These are phyloP conservation scores for Bremia lactucae DNA, from an alignment of 352 stramenopile species.

Conservation along the genomic window DNA sequence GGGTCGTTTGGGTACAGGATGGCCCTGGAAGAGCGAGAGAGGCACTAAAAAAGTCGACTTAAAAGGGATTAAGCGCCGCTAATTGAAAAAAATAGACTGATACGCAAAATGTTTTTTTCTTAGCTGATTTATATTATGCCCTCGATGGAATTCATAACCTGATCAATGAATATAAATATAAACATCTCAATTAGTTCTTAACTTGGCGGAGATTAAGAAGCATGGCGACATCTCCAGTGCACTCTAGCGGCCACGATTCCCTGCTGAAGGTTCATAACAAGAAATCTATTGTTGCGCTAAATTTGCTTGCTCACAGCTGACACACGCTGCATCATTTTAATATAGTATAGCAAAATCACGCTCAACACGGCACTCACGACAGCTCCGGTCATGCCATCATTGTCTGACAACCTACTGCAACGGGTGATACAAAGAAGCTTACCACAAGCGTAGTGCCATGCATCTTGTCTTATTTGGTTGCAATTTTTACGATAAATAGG, in stretches of 20 bases:
- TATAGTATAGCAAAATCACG: slow-evolving; percentile 39
- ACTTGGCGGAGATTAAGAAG: too few species aligned
- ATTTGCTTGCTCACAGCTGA: too few species aligned
- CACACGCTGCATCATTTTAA: background rate
- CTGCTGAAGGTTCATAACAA: slow-evolving; percentile 20
- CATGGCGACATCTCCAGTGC: slow-evolving; percentile 27
- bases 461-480: background rate
- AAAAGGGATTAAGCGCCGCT: slow-evolving; percentile 40
- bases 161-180: too few species aligned
- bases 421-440: slow-evolving; percentile 16
- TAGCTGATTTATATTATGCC: background rate
- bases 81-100: background rate
- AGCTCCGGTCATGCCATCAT: slow-evolving; percentile 23
- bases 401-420: slow-evolving; percentile 54
- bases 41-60: slow-evolving; percentile 39
- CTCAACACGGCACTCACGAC: slow-evolving; percentile 46
- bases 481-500: slow-evolving; percentile 13
- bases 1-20: slow-evolving; percentile 43
- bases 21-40: slow-evolving; percentile 54
- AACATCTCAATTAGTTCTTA: too few species aligned
- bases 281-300: background rate
- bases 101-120: background rate
- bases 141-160: too few species aligned
- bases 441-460: background rate
- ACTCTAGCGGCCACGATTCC: slow-evolving; percentile 17